These are phyloP conservation scores for Avena eriantha DNA, from an alignment of 176 grass and related monocot genomes.

Conservation along the genomic window DNA sequence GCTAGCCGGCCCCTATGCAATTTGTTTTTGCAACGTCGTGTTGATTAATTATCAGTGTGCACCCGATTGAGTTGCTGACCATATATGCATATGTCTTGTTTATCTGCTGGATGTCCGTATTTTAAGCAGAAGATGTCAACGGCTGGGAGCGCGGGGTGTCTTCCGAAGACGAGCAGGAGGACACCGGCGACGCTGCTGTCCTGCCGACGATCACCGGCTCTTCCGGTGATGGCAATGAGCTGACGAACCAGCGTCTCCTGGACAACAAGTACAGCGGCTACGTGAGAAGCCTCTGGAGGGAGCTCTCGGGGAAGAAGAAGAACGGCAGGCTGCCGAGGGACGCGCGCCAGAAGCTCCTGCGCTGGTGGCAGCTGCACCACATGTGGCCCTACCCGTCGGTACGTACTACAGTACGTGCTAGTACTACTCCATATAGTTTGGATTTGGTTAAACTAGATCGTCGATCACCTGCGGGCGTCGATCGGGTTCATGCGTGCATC, in stretches of 20 bases:
- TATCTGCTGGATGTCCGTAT: background rate
- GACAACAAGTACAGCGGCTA: conserved; percentile 90
- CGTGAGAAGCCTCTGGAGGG: conserved; percentile 68
- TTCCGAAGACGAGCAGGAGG: conserved; percentile 53
- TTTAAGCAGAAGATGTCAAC: conserved; percentile 42
- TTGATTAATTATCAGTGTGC: too few species aligned
- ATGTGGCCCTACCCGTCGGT: conserved; percentile 90
- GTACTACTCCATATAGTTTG: too few species aligned
- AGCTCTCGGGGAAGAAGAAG: conserved; percentile 86
- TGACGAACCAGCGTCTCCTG: conserved; percentile 54
- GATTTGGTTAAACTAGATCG: too few species aligned
- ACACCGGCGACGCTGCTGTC: conserved; percentile 31
- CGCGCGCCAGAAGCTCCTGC: conserved; percentile 79
- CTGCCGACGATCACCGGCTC: conserved; percentile 29
- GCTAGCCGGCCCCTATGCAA: too few species aligned
- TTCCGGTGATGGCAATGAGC: conserved; percentile 56
- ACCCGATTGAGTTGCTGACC: too few species aligned
- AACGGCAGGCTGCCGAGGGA: conserved; percentile 87
- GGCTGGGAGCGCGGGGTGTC: conserved; percentile 40
- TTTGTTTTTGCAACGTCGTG: too few species aligned
- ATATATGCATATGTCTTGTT: background rate
- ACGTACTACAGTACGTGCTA: background rate
- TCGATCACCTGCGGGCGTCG: too few species aligned
- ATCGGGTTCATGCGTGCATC: too few species aligned
- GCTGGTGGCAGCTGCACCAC: conserved; percentile 83